phyloP scores from a whole-genome alignment of 2,329 filamentous ascomycete species.

The Fusarium gaditjirri region DNA sequence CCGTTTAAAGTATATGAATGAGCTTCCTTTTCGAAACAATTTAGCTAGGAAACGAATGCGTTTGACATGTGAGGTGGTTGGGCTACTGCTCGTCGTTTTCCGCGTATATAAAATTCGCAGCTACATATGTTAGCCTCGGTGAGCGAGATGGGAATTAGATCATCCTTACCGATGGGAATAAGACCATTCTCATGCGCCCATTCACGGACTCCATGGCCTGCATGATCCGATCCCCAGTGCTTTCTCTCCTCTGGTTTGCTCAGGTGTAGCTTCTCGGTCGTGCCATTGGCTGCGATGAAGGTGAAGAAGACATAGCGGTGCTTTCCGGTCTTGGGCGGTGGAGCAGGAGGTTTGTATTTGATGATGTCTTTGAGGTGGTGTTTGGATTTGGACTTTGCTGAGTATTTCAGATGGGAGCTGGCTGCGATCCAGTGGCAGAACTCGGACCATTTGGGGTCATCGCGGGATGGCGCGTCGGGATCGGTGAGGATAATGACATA shows the following conservation, averaged over 20 bases:
- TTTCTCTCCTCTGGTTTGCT: conserved; percentile 25
- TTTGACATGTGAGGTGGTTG: neutral
- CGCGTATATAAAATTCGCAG: conserved; percentile 41
- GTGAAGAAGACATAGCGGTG: conserved; percentile 41
- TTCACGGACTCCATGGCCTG: conserved; percentile 29
- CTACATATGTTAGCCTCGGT: conserved; percentile 9
- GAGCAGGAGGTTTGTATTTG: conserved; percentile 32
- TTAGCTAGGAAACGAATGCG: too few species aligned
- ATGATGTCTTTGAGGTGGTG: conserved; percentile 18
- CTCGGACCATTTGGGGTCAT: conserved; percentile 38
- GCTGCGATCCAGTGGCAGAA: conserved; percentile 40
- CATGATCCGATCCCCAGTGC: conserved; percentile 32
- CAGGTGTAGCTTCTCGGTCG: conserved; percentile 24
- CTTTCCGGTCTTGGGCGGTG: conserved; percentile 33
- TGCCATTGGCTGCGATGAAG: conserved; percentile 33
- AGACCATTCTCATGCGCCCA: conserved; percentile 37
- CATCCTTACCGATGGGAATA: conserved; percentile 33
- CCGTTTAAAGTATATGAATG: neutral
- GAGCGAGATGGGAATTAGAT: neutral
- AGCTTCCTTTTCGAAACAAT: conserved; percentile 12
- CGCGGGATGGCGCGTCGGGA: conserved; percentile 36
- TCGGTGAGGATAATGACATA: conserved; percentile 33
- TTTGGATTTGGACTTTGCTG: neutral
- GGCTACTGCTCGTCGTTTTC: conserved; percentile 31
- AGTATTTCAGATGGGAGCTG: neutral